Conservation (phyloP, 202 grass and related monocot genomes). For the Hordeum pubiflorum region DNA sequence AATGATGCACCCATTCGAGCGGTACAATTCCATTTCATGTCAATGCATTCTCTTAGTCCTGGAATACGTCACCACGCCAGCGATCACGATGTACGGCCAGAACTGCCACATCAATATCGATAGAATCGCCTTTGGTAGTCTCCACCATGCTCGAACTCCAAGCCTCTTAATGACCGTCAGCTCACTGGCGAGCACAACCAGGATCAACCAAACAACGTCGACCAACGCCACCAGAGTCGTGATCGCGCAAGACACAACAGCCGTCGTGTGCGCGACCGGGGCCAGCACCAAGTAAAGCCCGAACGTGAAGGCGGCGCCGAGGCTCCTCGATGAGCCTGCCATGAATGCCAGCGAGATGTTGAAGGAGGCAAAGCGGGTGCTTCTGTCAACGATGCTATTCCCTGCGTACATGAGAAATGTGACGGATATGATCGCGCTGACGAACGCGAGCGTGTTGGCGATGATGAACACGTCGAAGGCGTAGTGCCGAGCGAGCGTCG, state of each 20-base stretch:
- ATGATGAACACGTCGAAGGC: constrained; percentile 17
- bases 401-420: neutral
- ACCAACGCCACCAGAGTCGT: neutral
- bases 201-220: neutral
- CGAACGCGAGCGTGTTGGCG: neutral
- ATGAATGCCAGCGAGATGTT: neutral
- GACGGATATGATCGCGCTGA: neutral
- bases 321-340: neutral
- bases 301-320: neutral
- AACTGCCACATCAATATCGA: neutral
- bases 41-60: neutral
- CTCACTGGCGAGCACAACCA: neutral
- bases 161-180: constrained; percentile 4
- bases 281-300: neutral
- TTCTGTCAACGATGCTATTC: neutral
- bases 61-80: neutral
- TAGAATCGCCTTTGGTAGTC: neutral
- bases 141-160: neutral
- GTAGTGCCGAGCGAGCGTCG: neutral
- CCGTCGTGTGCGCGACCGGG: neutral
- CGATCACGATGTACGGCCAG: neutral
- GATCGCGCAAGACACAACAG: neutral
- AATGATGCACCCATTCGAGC: no score
- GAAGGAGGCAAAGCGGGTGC: neutral
- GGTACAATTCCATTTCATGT: neutral